Base-by-base conservation (phyloP, 164 flowering plant species). In the Dillenia suffruticosa region DNA sequence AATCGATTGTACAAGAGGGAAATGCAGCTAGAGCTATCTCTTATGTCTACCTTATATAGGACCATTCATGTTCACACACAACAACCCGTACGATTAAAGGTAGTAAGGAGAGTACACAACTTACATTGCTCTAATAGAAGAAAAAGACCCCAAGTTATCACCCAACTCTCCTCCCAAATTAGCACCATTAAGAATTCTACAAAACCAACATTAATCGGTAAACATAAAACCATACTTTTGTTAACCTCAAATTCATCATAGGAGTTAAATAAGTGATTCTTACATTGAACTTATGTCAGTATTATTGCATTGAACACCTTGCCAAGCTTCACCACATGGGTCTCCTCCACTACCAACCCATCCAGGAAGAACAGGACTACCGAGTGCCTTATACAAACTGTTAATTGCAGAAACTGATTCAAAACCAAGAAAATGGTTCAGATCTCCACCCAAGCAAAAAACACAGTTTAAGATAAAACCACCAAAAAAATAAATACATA, bases 141-240 rank as follows among this genome's bases (percentile, higher is more conserved):
- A 17, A 74, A 94, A 94, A n/a, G 51, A 53, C 14, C 70, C 80
- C 17, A 94, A 77, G 68, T 66, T 74, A 51, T 84, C 81, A 12
- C 97, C 92, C 15, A 94, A 75, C 65, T 63, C 77, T 61, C 99
- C 99, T 60, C 84, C 86, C 79, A 94, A 81, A 71, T 85, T 83
- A 46, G 89, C 97, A 44, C 67, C 97, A 79, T 77, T 83, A 44
- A 94, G 80, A 61, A 68, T 68, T 74, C 98, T 94, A 63, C 57
- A 75, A 61, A 71, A 9, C 68, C 54, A 49, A 26, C 65, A 40
- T 43, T 46, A 45, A 45, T 10, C 10, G n/a, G 13, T 10, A 4
- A 46, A 59, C 8, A 56, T 54, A 54, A 46, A 56, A 49, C 22
- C 12, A 10, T 45, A 55, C 50, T 51, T 24, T 3, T 17, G 9